These are phyloP conservation scores for Puccinellia tenuiflora DNA, from an alignment of 176 grass and related monocot species.

Conservation along the genomic window DNA sequence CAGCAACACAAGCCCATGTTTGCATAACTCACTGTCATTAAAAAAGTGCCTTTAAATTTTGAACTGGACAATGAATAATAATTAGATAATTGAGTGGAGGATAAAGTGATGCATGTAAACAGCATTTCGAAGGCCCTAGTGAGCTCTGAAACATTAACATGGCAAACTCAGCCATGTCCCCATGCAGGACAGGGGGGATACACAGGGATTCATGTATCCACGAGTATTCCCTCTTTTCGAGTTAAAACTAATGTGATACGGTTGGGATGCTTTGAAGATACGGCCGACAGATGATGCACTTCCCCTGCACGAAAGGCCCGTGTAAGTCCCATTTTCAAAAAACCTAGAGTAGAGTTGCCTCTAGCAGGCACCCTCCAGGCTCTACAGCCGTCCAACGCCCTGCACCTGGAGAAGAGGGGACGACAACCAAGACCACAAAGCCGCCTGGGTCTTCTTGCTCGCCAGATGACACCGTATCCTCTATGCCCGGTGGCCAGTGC, in stretches of 20 bases:
- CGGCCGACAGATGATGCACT: neutral
- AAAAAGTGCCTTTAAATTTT: neutral
- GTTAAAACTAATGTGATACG: neutral
- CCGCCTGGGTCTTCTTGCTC: neutral
- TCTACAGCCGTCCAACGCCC: neutral
- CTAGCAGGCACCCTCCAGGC: neutral
- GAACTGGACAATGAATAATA: neutral
- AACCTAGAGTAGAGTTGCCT: neutral
- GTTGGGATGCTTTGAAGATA: neutral
- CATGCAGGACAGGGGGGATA: neutral
- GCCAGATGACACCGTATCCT: too few relatives aligned
- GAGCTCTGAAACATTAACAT: neutral
- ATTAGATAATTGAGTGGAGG: neutral
- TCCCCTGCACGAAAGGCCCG: neutral
- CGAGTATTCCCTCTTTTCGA: neutral
- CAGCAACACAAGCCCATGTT: neutral
- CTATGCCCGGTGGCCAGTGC: too few relatives aligned
- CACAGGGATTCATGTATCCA: neutral
- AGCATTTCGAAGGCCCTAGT: neutral
- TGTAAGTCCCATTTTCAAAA: neutral
- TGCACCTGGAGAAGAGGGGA: neutral
- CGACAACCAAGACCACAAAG: neutral
- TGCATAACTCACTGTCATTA: conserved; percentile 5
- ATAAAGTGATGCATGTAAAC: neutral
- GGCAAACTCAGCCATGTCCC: neutral